Evolutionary conservation across 2,329 filamentous ascomycete genomes (phyloP).

Genomic region (Claviceps pazoutovae): DNA sequence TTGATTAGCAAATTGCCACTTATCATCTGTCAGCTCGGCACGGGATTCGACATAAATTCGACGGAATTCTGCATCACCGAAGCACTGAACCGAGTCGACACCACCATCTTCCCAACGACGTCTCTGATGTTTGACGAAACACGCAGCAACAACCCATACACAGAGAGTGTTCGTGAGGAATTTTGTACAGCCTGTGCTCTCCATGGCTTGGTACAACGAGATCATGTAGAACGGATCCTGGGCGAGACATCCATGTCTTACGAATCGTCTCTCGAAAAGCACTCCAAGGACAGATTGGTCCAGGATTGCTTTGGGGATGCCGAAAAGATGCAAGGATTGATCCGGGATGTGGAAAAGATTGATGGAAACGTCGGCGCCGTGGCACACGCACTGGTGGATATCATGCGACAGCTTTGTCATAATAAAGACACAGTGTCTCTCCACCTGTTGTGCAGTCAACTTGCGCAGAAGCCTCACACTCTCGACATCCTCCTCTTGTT

Average conservation of each 20-base stretch:
- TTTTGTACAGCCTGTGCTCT: slow-evolving; percentile 86
- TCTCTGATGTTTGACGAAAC: slow-evolving; percentile 45
- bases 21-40: slow-evolving; percentile 35
- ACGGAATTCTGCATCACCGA: slow-evolving; percentile 55
- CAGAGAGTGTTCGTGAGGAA: slow-evolving; percentile 48
- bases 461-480: slow-evolving; percentile 58
- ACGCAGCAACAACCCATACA: slow-evolving; percentile 43
- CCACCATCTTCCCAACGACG: slow-evolving; percentile 54
- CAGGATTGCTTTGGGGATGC: slow-evolving; percentile 64
- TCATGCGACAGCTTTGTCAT: slow-evolving; percentile 53
- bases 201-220: slow-evolving; percentile 68
- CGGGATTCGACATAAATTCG: slow-evolving; percentile 55
- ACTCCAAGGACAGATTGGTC: slow-evolving; percentile 65
- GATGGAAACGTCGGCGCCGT: slow-evolving; percentile 85
- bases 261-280: slow-evolving; percentile 58
- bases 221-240: slow-evolving; percentile 64
- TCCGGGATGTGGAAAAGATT: slow-evolving; percentile 75
- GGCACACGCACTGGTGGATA: slow-evolving; percentile 62
- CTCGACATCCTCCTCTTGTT: slow-evolving; percentile 68
- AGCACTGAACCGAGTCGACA: slow-evolving; percentile 68
- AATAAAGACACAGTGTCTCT: slow-evolving; percentile 70
- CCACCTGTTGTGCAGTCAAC: slow-evolving; percentile 55
- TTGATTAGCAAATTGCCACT: slow-evolving; percentile 55
- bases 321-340: slow-evolving; percentile 59
- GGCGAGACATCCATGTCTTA: slow-evolving; percentile 75